Evolutionary conservation across 116 monocot genomes (phyloP).

Genomic region (Dioscorea cayenensis): DNA sequence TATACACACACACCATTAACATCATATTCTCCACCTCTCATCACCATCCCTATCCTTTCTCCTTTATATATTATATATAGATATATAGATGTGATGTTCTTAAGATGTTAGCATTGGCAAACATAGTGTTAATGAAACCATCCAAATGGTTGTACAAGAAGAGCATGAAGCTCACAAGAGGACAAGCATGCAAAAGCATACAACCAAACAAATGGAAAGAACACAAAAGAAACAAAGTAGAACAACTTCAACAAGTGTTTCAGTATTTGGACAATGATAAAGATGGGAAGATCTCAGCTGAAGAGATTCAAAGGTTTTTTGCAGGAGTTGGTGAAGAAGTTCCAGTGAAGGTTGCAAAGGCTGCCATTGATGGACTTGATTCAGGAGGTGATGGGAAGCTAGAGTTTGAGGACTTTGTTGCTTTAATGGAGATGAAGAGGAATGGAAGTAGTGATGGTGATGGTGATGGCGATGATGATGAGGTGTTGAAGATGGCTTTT

Average conservation of each 20-base stretch:
- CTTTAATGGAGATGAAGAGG: constrained; percentile 2
- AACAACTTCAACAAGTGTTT: constrained; percentile 8
- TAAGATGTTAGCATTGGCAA: background rate
- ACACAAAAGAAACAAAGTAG: background rate
- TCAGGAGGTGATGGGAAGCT: constrained; percentile 1
- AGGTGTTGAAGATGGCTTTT: constrained; percentile 15
- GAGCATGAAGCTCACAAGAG: background rate
- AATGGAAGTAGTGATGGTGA: constrained; percentile 2
- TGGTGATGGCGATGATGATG: background rate
- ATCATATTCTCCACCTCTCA: background rate
- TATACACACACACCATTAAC: background rate
- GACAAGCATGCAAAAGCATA: background rate
- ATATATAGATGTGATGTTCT: background rate
- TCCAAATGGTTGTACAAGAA: background rate
- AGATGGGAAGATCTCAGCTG: constrained; percentile 10
- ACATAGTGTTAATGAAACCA: background rate
- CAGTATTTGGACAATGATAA: background rate
- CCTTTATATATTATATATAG: background rate
- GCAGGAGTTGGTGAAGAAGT: constrained; percentile 3
- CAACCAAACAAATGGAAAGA: background rate
- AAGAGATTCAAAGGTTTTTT: constrained; percentile 4
- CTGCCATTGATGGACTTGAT: constrained; percentile 3
- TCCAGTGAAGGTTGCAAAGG: constrained; percentile 1
- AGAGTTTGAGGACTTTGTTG: constrained; percentile 8
- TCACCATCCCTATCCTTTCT: background rate